Conservation (phyloP, 2,329 filamentous ascomycete genomes). For the Aspergillus fumigatiaffinis region DNA sequence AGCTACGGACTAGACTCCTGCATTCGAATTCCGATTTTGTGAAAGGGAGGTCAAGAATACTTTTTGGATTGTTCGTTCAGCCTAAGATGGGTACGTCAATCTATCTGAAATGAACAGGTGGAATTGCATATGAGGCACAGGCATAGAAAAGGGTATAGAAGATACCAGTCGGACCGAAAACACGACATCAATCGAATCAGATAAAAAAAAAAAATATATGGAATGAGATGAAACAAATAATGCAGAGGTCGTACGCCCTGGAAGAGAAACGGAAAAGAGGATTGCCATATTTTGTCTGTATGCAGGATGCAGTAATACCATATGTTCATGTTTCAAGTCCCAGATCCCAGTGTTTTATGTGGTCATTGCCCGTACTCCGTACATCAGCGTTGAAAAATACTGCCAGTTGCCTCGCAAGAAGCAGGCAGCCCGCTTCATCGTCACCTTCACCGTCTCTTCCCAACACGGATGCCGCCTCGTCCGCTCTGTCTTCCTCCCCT, state of each 20-base stretch:
- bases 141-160: background rate
- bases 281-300: background rate
- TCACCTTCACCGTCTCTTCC: conserved; percentile 4
- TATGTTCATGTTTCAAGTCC: background rate
- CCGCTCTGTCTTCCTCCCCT: conserved; percentile 10
- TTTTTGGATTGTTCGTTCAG: background rate
- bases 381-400: background rate
- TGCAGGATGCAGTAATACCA: background rate
- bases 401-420: background rate
- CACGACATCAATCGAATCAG: background rate
- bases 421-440: background rate
- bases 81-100: too few relatives aligned
- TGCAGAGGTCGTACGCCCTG: background rate
- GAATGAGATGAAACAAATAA: background rate
- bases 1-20: background rate
- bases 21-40: background rate
- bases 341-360: background rate
- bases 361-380: background rate
- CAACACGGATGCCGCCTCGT: conserved; percentile 12
- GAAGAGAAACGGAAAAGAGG: background rate
- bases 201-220: background rate
- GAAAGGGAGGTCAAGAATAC: background rate
- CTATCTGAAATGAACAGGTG: background rate
- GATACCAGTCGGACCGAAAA: background rate
- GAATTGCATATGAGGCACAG: background rate